Conservation (phyloP, 805 yeast genomes). For the Wickerhamiella azyma region DNA sequence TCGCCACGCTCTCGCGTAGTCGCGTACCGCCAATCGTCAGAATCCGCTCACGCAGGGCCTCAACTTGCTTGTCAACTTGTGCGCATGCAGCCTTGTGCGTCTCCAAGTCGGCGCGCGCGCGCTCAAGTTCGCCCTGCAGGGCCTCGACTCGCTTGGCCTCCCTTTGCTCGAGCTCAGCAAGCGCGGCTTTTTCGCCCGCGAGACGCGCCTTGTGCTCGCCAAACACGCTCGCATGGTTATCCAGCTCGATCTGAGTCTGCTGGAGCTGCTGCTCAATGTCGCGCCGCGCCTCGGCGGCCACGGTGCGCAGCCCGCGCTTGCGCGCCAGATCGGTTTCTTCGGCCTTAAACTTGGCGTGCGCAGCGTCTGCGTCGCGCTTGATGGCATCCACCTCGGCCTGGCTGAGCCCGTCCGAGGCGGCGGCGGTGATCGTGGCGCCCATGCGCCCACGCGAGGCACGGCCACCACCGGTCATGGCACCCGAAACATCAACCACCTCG, state of each 20-base stretch:
- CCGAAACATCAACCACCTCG: constrained; percentile 78
- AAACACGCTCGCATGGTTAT: neutral
- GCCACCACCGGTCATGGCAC: constrained; percentile 97
- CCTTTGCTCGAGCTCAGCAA: neutral
- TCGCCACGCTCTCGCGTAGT: constrained; percentile 55
- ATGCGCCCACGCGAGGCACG: constrained; percentile 59
- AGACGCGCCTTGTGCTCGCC: neutral
- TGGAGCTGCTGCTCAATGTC: neutral
- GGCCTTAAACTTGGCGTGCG: neutral
- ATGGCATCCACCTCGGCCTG: neutral
- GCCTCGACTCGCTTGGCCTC: neutral
- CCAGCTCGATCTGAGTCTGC: neutral
- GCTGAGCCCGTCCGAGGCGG: constrained; percentile 2
- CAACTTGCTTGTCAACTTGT: constrained; percentile 43
- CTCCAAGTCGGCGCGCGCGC: constrained; percentile 38
- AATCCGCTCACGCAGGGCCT: constrained; percentile 54
- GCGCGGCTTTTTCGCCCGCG: neutral
- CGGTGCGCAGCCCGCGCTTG: neutral
- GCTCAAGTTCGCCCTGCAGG: neutral
- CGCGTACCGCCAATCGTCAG: constrained; percentile 87
- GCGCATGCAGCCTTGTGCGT: constrained; percentile 38
- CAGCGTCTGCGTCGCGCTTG: neutral
- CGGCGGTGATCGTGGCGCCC: constrained; percentile 22
- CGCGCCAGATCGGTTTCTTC: neutral
- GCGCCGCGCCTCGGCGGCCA: neutral